Evolutionary conservation across 1,284 basidiomycete species (phyloP).

Genomic region (Malassezia brasiliensis): DNA sequence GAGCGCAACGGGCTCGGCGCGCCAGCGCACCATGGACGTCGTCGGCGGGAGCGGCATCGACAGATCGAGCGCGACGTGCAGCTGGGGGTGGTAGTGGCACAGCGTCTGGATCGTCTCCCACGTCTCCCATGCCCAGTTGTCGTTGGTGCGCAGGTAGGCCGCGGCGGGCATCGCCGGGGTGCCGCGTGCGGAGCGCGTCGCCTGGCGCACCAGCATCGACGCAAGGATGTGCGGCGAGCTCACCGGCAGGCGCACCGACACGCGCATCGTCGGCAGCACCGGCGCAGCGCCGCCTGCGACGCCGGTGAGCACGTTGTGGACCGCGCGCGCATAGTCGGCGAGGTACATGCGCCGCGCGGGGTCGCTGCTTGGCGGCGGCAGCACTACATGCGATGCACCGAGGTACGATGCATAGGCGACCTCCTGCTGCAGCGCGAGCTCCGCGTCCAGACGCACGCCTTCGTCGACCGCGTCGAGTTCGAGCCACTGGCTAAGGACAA

Average conservation of each 20-base stretch:
- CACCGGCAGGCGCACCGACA: constrained; percentile 40
- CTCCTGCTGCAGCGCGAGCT: constrained; percentile 88
- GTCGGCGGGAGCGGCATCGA: constrained; percentile 60
- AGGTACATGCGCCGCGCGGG: constrained; percentile 58
- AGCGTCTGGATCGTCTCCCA: constrained; percentile 87
- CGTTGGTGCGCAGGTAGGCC: constrained; percentile 65
- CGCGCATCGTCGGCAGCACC: constrained; percentile 26
- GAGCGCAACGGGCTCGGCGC: constrained; percentile 76
- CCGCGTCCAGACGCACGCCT: constrained; percentile 89
- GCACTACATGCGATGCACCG: constrained; percentile 69
- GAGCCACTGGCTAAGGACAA: constrained; percentile 81
- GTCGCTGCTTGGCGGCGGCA: constrained; percentile 75
- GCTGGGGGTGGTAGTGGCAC: constrained; percentile 72
- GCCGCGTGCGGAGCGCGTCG: constrained; percentile 18
- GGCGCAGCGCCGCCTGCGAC: constrained; percentile 31
- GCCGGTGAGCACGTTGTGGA: constrained; percentile 49
- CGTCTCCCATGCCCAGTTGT: constrained; percentile 68
- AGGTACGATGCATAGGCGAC: constrained; percentile 86
- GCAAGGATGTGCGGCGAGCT: constrained; percentile 30
- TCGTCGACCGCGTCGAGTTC: constrained; percentile 86
- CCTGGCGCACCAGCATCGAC: constrained; percentile 29
- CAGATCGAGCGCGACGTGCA: constrained; percentile 73
- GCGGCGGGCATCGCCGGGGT: constrained; percentile 49
- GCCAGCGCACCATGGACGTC: constrained; percentile 69
- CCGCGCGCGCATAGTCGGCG: constrained; percentile 81